Evolutionary conservation across 208 protist genomes (phyloP), one percentile per base, ranked within the genome.

Genomic region (Leishmania tropica): DNA sequence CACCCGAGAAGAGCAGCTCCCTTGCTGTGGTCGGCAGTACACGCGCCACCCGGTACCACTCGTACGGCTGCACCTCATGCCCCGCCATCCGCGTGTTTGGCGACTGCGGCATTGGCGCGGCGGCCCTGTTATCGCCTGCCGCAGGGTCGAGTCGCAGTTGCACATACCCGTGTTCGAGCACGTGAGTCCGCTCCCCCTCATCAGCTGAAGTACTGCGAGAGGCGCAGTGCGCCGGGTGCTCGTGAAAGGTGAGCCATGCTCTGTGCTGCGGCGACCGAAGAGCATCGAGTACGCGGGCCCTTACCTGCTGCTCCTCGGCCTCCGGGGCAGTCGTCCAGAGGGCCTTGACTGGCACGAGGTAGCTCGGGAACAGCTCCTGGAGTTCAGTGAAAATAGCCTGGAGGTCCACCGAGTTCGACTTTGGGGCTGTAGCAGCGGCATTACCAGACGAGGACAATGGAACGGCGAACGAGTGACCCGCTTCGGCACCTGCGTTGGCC

Each of bases 31-130:
- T 78, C 7, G 88, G 90, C 56, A 96, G 83, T 72, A 98, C 80
- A 1, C 92, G 88, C 73, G 95, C 95, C 6, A 94, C 89, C 31
- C 95, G 92, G 81, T 90, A 95, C 81, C 89, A 93, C 87, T 96
- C 93, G 80, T 96, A 97, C 31, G 85, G 81, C 75, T 92, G 80
- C 7, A 98, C 90, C 56, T 85, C 72, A 54, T 92, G 85, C 19
- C 78, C 77, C 11, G 71, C 84, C 71, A 93, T 76, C 40, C 80
- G 79, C 37, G 19, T 62, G 13, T 83, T 60, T 7, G 68, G 78
- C 35, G 76, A 68, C 7, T 15, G 60, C n/a, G 35, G 45, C 8
- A 51, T 51, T 13, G 56, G 19, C 21, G 54, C 31, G 53, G 21
- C 47, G 35, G 21, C 47, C 11, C 35, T 28, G 28, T 47, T 58